A percentile compares a stretch with the other conserved stretches of the same genome.
phyloP scores from a whole-genome alignment of 2,329 filamentous ascomycete genomes.

The Trichoderma sp. region DNA sequence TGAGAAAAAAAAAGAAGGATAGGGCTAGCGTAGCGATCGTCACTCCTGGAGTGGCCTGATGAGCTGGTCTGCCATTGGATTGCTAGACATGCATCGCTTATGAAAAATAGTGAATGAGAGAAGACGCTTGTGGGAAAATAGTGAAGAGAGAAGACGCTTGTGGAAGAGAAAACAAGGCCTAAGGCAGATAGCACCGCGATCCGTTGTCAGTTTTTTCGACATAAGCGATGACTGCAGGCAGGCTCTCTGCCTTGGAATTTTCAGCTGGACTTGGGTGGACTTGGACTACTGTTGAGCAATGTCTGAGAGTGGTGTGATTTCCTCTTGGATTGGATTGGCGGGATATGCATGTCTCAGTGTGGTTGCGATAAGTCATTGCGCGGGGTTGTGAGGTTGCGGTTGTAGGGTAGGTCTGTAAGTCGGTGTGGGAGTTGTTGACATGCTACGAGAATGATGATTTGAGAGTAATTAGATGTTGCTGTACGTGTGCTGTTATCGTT shows the following conservation, averaged over 20 bases:
- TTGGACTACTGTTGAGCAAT: background rate
- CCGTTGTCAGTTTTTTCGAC: background rate
- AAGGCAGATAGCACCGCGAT: background rate
- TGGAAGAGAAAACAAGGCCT: background rate
- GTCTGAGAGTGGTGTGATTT: conserved; percentile 13
- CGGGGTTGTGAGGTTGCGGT: background rate
- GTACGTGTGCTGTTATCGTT: background rate
- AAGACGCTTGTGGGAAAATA: no score
- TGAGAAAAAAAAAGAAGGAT: background rate
- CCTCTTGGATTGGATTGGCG: background rate
- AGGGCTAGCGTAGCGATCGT: background rate
- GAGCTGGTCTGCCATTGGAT: background rate
- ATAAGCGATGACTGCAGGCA: background rate
- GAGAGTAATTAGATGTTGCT: background rate
- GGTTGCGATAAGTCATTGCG: background rate
- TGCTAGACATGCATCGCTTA: background rate
- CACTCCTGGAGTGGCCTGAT: background rate
- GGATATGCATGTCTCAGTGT: conserved; percentile 10
- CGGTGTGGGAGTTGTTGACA: no score
- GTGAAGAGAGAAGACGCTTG: no score
- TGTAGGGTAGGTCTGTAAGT: background rate
- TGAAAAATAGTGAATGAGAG: background rate
- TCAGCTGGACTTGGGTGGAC: background rate
- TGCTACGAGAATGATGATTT: background rate
- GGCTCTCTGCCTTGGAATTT: background rate